phyloP scores from a whole-genome alignment of 2,329 filamentous ascomycete genomes.

The Fusarium pseudonygamai region DNA sequence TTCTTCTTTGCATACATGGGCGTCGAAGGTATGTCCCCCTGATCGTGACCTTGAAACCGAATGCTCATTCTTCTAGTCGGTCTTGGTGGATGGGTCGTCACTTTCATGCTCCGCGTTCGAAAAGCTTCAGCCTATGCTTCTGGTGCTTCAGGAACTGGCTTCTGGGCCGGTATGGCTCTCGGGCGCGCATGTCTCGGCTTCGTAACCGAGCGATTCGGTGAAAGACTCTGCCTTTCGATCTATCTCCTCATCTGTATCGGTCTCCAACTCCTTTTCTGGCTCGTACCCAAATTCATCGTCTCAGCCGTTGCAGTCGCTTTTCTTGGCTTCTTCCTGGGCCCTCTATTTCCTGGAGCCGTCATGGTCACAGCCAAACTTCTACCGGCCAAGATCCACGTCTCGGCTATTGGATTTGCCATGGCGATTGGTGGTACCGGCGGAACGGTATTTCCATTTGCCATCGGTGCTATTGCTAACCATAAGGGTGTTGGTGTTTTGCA shows the following conservation, averaged over 20 bases:
- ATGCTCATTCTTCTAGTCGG: conserved; percentile 54
- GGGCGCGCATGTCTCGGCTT: conserved; percentile 75
- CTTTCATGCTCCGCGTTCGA: conserved; percentile 79
- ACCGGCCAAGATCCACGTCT: conserved; percentile 75
- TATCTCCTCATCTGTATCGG: conserved; percentile 70
- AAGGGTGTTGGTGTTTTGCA: conserved; percentile 61
- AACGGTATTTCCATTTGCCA: conserved; percentile 68
- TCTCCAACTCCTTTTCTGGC: conserved; percentile 67
- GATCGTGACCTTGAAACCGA: accelerated
- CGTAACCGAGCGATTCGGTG: conserved; percentile 73
- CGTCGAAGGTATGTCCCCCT: conserved; percentile 60
- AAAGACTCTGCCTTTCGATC: conserved; percentile 65
- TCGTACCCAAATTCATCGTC: conserved; percentile 68
- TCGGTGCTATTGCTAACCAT: conserved; percentile 67
- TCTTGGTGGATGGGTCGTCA: conserved; percentile 81
- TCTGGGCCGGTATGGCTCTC: conserved; percentile 81
- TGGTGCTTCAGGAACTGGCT: conserved; percentile 78
- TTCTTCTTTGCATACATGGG: conserved; percentile 81
- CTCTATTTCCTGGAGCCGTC: conserved; percentile 76
- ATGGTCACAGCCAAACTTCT: conserved; percentile 77
- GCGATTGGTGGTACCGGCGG: conserved; percentile 77
- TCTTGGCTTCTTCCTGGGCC: conserved; percentile 79
- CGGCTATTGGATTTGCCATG: conserved; percentile 77
- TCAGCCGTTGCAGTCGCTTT: conserved; percentile 71
- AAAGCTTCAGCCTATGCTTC: conserved; percentile 71